Evolutionary conservation across 1,284 basidiomycete genomes (phyloP).

Genomic region (Microbotryum silenes-acaulis): DNA sequence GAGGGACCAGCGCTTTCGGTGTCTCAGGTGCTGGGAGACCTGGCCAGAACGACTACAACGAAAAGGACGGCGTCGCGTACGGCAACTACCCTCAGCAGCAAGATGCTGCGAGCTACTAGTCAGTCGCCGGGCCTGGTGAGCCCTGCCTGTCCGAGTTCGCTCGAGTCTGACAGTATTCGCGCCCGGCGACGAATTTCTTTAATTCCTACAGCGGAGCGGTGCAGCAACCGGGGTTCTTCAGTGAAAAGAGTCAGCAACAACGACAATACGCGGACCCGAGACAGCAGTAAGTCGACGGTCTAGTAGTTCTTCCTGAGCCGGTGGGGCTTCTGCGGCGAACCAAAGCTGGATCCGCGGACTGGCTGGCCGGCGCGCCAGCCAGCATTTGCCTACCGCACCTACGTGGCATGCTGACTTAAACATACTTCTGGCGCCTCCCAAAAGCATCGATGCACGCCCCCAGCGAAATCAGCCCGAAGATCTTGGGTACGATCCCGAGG

Average conservation of each 20-base stretch:
- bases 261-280: not conserved
- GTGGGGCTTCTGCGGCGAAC: no score
- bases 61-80: not conserved
- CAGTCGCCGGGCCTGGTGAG: not conserved
- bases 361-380: not conserved
- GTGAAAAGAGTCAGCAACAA: slow-evolving; percentile 1
- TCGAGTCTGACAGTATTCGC: not conserved
- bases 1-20: slow-evolving; percentile 3
- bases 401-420: not conserved
- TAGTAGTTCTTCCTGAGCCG: not conserved
- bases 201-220: not conserved
- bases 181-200: not conserved
- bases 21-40: not conserved
- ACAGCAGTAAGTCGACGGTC: not conserved
- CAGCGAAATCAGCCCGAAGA: not conserved
- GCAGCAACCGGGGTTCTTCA: not conserved
- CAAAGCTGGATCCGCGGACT: not conserved
- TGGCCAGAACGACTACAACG: slow-evolving; percentile 1
- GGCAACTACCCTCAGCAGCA: slow-evolving; percentile 2
- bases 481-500: slow-evolving; percentile 13
- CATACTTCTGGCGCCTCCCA: not conserved
- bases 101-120: slow-evolving; percentile 11
- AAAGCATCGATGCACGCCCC: not conserved
- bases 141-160: not conserved
- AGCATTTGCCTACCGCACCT: not conserved